Evolutionary conservation across 257 asterid species (phyloP), one percentile per base, ranked within the genome.

Genomic region (Przewalskia tangutica): DNA sequence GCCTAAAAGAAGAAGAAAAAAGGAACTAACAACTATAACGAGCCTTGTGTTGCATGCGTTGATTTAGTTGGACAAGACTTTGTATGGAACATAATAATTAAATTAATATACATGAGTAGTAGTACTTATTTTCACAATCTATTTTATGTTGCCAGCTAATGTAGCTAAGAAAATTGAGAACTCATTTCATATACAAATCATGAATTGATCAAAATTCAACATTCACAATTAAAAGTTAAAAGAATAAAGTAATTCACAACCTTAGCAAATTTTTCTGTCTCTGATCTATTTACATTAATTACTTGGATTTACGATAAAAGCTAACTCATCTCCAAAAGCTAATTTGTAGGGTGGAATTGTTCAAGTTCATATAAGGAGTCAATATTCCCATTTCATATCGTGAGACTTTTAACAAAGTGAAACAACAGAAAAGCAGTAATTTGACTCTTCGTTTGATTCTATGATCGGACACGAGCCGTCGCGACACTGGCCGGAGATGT

Each of bases 391-490:
- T n/a, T n/a, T n/a, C n/a, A n/a, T n/a, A n/a, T n/a, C n/a, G n/a
- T n/a, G n/a, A n/a, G n/a, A n/a, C n/a, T n/a, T n/a, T n/a, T n/a
- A n/a, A n/a, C n/a, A n/a, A 2, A 36, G 0, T 65, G 75, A 65
- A 6, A 13, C 18, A 14, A 32, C 0, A 64, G 11, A 64, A 63
- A 12, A n/a, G 38, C 12, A 34, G 73, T 34, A 34, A 65, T 65
- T 34, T 34, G 75, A 65, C 13, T 36, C 32, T 2, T 66, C 14
- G 14, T 8, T 20, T 32, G 8, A 0, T 60, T 60, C 17, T 44
- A 10, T 9, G n/a, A n/a, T n/a, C n/a, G 81, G 79, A 51, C 84
- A 82, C 16, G 82, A 59, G 59, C 80, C 80, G 5, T 23, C 9
- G 14, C 44, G 8, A 11, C 84, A 73, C 0, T 6, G 2, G 13